Percentiles rank a stretch among this genome's conserved stretches.
These are phyloP conservation scores for Castanospermum australe DNA, from an alignment of 306 rosid species.

Conservation along the genomic window DNA sequence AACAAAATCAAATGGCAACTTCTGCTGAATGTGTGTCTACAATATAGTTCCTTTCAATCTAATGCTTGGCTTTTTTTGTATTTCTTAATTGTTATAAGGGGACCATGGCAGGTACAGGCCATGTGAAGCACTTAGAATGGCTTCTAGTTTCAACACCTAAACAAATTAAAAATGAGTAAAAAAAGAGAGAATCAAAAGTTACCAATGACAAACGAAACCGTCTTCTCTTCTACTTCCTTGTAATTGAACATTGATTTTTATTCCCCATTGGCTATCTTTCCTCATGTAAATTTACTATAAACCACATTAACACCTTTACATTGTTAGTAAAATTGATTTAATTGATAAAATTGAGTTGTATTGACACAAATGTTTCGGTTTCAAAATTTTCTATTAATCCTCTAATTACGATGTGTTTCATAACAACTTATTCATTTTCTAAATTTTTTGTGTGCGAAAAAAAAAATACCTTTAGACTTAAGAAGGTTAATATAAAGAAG, in stretches of 20 bases:
- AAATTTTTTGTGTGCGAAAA: too few relatives aligned
- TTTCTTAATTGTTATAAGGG: too few relatives aligned
- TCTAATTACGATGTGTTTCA: too few relatives aligned
- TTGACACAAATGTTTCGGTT: too few relatives aligned
- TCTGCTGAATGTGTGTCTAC: too few relatives aligned
- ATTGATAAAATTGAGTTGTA: too few relatives aligned
- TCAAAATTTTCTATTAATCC: too few relatives aligned
- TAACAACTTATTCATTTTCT: too few relatives aligned
- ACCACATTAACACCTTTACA: not conserved
- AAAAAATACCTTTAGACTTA: not conserved
- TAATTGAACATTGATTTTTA: not conserved
- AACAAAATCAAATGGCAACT: not conserved
- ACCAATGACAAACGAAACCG: not conserved
- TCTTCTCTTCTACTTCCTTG: not conserved
- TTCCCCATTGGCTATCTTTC: not conserved
- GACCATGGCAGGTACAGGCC: not conserved
- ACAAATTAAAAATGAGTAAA: not conserved
- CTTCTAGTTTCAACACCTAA: not conserved
- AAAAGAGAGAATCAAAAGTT: not conserved
- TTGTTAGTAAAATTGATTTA: too few relatives aligned
- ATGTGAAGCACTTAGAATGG: not conserved
- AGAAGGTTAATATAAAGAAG: not conserved
- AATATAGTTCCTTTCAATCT: not conserved
- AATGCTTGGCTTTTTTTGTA: too few relatives aligned
- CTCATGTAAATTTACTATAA: not conserved